Conservation (phyloP, 495 filamentous ascomycete genomes). For the Halenospora varia region DNA sequence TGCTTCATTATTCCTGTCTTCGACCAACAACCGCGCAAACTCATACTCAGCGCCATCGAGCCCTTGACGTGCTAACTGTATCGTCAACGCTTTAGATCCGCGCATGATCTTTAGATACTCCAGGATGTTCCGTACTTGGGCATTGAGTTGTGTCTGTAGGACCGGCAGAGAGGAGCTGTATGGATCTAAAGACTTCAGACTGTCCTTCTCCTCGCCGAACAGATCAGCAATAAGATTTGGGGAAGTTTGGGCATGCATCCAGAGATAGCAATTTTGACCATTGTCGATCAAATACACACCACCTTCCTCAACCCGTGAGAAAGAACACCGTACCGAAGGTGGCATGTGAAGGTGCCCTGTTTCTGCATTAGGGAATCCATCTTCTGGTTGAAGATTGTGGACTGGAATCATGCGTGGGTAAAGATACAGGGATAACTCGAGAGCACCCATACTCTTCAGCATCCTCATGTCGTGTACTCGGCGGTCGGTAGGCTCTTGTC, state of each 20-base stretch:
- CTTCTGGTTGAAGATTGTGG: conserved; percentile 80
- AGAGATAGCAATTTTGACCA: conserved; percentile 84
- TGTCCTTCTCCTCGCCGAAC: conserved; percentile 73
- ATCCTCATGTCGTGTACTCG: conserved; percentile 87
- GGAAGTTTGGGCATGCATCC: conserved; percentile 77
- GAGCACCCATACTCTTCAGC: conserved; percentile 78
- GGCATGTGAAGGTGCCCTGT: conserved; percentile 83
- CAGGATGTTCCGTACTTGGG: conserved; percentile 89
- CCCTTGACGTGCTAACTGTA: conserved; percentile 90
- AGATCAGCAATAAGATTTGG: conserved; percentile 84
- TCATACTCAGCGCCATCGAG: conserved; percentile 95
- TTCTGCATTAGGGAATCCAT: conserved; percentile 80
- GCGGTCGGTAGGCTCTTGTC: conserved; percentile 86
- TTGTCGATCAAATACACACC: conserved; percentile 98
- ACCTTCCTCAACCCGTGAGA: conserved; percentile 85
- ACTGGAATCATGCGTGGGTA: conserved; percentile 92
- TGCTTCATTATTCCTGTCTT: conserved; percentile 96
- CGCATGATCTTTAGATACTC: conserved; percentile 78
- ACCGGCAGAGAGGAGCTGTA: conserved; percentile 70
- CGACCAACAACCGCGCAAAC: conserved; percentile 84
- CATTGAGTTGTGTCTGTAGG: conserved; percentile 89
- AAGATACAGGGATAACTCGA: conserved; percentile 86
- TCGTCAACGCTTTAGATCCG: conserved; percentile 80
- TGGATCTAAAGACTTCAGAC: conserved; percentile 72
- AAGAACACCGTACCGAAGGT: conserved; percentile 75